Conservation (phyloP, 2,329 filamentous ascomycete species). For the Stachybotrys chlorohalonatus region DNA sequence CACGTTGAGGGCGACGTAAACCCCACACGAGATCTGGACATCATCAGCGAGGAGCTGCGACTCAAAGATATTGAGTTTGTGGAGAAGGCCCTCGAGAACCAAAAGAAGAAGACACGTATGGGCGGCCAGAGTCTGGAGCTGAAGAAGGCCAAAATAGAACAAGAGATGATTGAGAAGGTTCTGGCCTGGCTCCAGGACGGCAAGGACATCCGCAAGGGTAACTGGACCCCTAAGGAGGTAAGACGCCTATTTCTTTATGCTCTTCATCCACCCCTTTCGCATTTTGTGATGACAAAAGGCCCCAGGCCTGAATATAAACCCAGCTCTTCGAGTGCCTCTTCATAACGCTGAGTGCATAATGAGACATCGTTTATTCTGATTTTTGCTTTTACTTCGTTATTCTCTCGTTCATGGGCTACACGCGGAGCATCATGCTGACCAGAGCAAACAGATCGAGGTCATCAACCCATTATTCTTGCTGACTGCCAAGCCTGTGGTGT, state of each 20-base stretch:
- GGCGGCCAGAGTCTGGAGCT: constrained; percentile 94
- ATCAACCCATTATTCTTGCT: constrained; percentile 96
- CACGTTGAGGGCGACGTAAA: constrained; percentile 99
- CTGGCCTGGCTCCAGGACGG: constrained; percentile 74
- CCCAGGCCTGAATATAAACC: constrained; percentile 90
- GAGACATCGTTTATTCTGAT: constrained; percentile 80
- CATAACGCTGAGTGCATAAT: constrained; percentile 69
- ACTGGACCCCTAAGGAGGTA: constrained; percentile 94
- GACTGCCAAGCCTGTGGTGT: constrained; percentile 94
- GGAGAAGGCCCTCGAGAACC: constrained; percentile 85
- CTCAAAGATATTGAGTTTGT: constrained; percentile 99
- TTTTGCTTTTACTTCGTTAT: constrained; percentile 3
- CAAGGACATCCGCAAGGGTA: constrained; percentile 87
- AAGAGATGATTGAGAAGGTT: constrained; percentile 87
- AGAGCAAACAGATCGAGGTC: constrained; percentile 66
- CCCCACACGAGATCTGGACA: constrained; percentile 85
- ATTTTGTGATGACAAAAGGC: constrained; percentile 97
- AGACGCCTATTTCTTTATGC: constrained; percentile 23
- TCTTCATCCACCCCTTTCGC: constrained; percentile 6
- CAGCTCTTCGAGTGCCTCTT: constrained; percentile 97
- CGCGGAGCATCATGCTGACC: constrained; percentile 8
- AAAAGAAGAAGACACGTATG: constrained; percentile 89
- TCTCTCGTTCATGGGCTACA: constrained; percentile 3
- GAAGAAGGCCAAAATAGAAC: constrained; percentile 94
- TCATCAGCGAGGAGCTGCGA: constrained; percentile 92